Percentiles rank a stretch among this genome's conserved stretches.
These are phyloP conservation scores for Melocanna baccifera DNA, from an alignment of 176 grass and related monocot species.

Conservation along the genomic window DNA sequence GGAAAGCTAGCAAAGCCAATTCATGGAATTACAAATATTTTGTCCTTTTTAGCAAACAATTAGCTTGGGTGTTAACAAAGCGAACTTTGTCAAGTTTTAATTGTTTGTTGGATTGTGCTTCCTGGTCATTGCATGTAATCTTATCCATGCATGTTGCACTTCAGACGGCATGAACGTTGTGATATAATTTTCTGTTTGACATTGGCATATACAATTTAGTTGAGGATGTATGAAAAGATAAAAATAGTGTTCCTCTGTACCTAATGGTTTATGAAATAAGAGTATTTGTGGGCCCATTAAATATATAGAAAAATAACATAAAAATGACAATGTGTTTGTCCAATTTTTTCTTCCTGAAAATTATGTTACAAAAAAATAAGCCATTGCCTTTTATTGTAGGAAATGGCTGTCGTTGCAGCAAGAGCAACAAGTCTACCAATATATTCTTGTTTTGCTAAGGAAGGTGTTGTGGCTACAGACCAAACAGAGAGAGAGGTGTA, in stretches of 20 bases:
- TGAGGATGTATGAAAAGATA: neutral
- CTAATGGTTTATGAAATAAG: neutral
- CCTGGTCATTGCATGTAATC: too few species aligned
- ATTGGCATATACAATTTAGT: neutral
- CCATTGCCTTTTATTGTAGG: slow-evolving; percentile 38
- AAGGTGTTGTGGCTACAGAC: too few species aligned
- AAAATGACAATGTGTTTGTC: neutral
- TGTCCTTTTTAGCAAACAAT: too few species aligned
- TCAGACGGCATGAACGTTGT: neutral
- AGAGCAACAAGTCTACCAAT: slow-evolving; percentile 91
- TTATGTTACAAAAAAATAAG: neutral
- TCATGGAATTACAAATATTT: too few species aligned
- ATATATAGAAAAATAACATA: neutral
- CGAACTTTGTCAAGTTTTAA: too few species aligned
- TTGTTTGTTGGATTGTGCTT: too few species aligned
- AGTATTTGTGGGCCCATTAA: neutral
- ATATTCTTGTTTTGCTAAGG: slow-evolving; percentile 96
- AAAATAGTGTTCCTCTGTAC: neutral
- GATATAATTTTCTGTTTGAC: neutral
- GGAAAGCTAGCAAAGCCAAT: too few species aligned
- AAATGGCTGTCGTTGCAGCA: slow-evolving; percentile 89
- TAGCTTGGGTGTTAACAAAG: too few species aligned
- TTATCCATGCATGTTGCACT: neutral
- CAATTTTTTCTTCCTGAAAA: neutral
- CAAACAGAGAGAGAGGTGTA: too few species aligned